Evolutionary conservation across 2,329 filamentous ascomycete species (phyloP).

Genomic region (Arachnomyces sp.): DNA sequence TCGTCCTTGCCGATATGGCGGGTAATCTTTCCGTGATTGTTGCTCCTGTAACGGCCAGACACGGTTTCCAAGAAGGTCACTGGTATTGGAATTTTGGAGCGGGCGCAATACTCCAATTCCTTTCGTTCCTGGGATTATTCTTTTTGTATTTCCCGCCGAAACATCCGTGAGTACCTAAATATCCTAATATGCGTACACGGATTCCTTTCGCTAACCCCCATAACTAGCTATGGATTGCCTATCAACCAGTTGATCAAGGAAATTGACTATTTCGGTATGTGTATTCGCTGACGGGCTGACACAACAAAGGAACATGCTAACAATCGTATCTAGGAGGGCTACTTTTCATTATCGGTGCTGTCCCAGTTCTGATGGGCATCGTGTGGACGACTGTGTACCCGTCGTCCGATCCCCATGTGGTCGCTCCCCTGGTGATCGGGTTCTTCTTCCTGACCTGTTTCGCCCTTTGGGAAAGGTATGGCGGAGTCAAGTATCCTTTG

Average conservation of each 20-base stretch:
- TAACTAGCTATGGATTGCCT: constrained; percentile 29
- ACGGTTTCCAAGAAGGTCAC: constrained; percentile 28
- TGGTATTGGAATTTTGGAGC: constrained; percentile 44
- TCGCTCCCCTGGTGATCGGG: constrained; percentile 31
- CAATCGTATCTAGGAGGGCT: constrained; percentile 16
- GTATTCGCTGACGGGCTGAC: too few species aligned
- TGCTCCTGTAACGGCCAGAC: constrained; percentile 40
- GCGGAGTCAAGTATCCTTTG: constrained; percentile 32
- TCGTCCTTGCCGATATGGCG: constrained; percentile 37
- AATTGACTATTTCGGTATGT: constrained; percentile 32
- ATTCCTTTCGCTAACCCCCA: constrained; percentile 9
- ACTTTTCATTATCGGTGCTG: constrained; percentile 30
- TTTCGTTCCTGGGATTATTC: constrained; percentile 39
- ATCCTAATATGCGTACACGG: constrained; percentile 17
- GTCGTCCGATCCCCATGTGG: constrained; percentile 30
- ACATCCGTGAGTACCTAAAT: constrained; percentile 31
- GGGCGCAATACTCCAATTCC: constrained; percentile 35
- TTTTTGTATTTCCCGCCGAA: constrained; percentile 36
- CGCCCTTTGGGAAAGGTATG: constrained; percentile 34
- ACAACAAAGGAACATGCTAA: background rate
- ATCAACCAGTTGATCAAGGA: constrained; percentile 28
- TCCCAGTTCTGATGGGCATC: constrained; percentile 34
- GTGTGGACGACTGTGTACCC: constrained; percentile 32
- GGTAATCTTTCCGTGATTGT: constrained; percentile 41
- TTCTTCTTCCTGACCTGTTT: constrained; percentile 29